Evolutionary conservation across 805 yeast genomes (phyloP), one percentile per base, ranked within the genome.

Genomic region (Sugiyamaella mastotermitis): DNA sequence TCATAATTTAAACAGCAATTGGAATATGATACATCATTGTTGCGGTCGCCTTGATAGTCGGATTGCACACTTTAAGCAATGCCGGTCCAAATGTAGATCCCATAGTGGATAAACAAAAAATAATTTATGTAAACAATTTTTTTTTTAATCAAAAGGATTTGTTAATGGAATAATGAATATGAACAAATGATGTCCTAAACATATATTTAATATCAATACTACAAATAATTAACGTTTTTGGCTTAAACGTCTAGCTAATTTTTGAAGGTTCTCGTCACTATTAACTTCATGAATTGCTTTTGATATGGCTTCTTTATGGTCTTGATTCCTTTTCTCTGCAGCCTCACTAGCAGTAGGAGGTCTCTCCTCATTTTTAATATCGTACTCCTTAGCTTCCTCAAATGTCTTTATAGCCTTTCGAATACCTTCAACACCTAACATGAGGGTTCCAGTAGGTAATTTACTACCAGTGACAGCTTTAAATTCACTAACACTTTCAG

Each of bases 341-440:
- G 71, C 55, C 51, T 83, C 84, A 37, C 76, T 83, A 3, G 66
- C 62, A 3, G 78, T 60, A 3, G 97, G 97, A 1, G 98, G 98
- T 54, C 90, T 59, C 17, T 83, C 81, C 66, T 90, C 98, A 58
- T 90, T 92, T 27, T 68, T 70, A 50, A 81, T 57, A 64, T 90
- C 98, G 3, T 84, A 84, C 41, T 62, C 68, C 49, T 79, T 73
- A 2, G 96, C 97, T 37, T 83, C 92, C 50, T 83, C 88, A 56
- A 90, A 90, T 5, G 83, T 69, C 19, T 68, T 60, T 25, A 90
- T 72, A 4, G 83, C 76, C 36, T 71, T 71, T 46, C 77, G 74
- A 48, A 90, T 72, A 23, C 90, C 92, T 47, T 84, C 87, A 13
- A 81, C 61, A 4, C 97, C 97, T 48, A 84, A 78, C 52, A 86